Evolutionary conservation across 495 filamentous ascomycete genomes (phyloP), one percentile per base, ranked within the genome.

Genomic region (Pyrenopolyporus hunteri): DNA sequence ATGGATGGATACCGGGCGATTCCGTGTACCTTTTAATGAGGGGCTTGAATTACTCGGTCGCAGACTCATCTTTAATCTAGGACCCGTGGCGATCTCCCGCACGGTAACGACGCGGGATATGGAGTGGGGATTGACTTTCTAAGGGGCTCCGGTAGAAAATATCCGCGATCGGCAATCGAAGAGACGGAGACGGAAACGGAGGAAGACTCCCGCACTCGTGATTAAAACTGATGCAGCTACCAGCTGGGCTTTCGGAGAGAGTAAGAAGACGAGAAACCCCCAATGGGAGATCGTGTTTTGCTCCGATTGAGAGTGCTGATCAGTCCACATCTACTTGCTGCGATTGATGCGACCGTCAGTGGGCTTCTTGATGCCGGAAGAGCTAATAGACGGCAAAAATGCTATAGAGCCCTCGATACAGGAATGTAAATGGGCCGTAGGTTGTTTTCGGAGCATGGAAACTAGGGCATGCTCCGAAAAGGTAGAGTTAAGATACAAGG

Each of bases 1-100:
- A 23, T 36, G 59, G 22, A 52, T 26, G 8, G 68, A 70, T 28
- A 25, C 47, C 29, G 65, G 59, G 4, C 59, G 57, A 39, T 46
- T 54, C 9, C 43, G 51, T 14, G 33, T 33, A 28, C 28, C 28
- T 44, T 54, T 66, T 2, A 70, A 36, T n/a, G 68, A 66, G 14
- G 62, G 65, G 14, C 54, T 57, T 13, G 68, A 70, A 20, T 11
- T 50, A 39, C 55, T 66, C 13, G 57, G 37, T 37, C 33, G 68
- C 8, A 70, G 26, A 16, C 25, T 45, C 19, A 5, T 16, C 11
- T 44, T 40, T 8, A 17, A 16, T 28, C 45, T 31, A 5, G 50
- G 19, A 43, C 52, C 62, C 62, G 52, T 65, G 22, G 32, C 2
- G 6, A 29, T 33, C 6, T 35, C 8, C 26, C 26, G 13, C 3